Conservation (phyloP, 805 yeast species). For the Candida dendrica region DNA sequence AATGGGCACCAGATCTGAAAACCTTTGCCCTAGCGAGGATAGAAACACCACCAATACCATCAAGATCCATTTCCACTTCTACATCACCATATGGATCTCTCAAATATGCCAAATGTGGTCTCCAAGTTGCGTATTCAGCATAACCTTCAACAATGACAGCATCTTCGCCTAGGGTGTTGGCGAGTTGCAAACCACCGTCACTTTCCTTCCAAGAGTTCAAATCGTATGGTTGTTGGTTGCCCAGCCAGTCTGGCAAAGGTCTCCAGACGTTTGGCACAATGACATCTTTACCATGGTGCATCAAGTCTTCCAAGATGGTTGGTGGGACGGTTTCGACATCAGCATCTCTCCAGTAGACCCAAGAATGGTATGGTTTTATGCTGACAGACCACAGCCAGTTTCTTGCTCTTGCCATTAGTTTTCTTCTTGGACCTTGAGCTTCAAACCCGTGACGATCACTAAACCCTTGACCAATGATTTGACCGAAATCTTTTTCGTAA, state of each 20-base stretch:
- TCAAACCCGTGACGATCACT: constrained; percentile 79
- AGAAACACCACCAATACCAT: constrained; percentile 86
- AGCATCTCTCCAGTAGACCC: constrained; percentile 91
- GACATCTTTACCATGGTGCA: constrained; percentile 65
- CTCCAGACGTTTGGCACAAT: constrained; percentile 92
- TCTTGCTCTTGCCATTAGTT: constrained; percentile 81
- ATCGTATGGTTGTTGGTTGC: constrained; percentile 91
- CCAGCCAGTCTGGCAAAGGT: constrained; percentile 88
- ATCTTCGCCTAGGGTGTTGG: constrained; percentile 60
- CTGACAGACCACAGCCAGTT: constrained; percentile 78
- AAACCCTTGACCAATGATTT: constrained; percentile 78
- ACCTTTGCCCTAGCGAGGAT: constrained; percentile 68
- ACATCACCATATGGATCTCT: constrained; percentile 56
- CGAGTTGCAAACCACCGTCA: constrained; percentile 63
- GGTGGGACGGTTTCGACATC: constrained; percentile 83
- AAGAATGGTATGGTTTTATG: constrained; percentile 77
- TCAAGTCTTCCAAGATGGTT: constrained; percentile 62
- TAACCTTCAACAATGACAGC: constrained; percentile 87
- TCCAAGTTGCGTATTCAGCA: constrained; percentile 80
- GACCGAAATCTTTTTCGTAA: constrained; percentile 78
- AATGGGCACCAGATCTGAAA: constrained; percentile 73
- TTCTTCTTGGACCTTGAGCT: constrained; percentile 78
- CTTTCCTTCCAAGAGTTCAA: constrained; percentile 95
- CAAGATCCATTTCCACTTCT: constrained; percentile 59
- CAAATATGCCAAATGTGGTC: constrained; percentile 73